Evolutionary conservation across 2,329 filamentous ascomycete genomes (phyloP).

Genomic region (Paecilomyces variotii): DNA sequence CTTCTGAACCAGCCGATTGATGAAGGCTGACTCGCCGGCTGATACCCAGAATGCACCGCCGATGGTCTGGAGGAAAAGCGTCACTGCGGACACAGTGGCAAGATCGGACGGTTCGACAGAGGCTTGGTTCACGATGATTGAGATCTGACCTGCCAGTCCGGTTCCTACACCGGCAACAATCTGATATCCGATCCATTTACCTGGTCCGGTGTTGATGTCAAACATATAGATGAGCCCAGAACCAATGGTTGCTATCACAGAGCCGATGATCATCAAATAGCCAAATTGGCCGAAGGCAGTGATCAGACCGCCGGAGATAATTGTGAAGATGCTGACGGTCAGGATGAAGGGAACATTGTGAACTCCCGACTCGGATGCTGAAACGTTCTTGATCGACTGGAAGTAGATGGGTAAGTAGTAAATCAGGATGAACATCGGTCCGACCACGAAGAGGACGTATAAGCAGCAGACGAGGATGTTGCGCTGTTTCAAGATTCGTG

Average conservation of each 20-base stretch:
- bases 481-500: constrained; percentile 28
- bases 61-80: constrained; percentile 22
- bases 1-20: constrained; percentile 21
- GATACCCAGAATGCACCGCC: constrained; percentile 25
- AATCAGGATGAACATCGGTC: constrained; percentile 23
- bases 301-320: constrained; percentile 20
- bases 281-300: constrained; percentile 18
- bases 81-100: constrained; percentile 13
- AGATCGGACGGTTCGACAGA: constrained; percentile 13
- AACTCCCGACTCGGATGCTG: constrained; percentile 29
- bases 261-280: constrained; percentile 19
- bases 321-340: constrained; percentile 18
- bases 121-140: constrained; percentile 15
- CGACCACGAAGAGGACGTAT: constrained; percentile 29
- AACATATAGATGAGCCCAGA: constrained; percentile 27
- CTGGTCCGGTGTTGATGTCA: constrained; percentile 13
- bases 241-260: constrained; percentile 19
- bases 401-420: constrained; percentile 27
- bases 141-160: constrained; percentile 14
- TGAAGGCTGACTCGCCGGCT: constrained; percentile 24
- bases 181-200: constrained; percentile 18
- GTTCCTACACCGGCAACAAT: constrained; percentile 13
- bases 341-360: constrained; percentile 37
- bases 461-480: constrained; percentile 23
- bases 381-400: constrained; percentile 27